Percentiles rank a stretch among this genome's conserved stretches.
These are phyloP conservation scores for Geotrichum phurueaensis DNA, from an alignment of 1,139 yeast species.

Conservation along the genomic window DNA sequence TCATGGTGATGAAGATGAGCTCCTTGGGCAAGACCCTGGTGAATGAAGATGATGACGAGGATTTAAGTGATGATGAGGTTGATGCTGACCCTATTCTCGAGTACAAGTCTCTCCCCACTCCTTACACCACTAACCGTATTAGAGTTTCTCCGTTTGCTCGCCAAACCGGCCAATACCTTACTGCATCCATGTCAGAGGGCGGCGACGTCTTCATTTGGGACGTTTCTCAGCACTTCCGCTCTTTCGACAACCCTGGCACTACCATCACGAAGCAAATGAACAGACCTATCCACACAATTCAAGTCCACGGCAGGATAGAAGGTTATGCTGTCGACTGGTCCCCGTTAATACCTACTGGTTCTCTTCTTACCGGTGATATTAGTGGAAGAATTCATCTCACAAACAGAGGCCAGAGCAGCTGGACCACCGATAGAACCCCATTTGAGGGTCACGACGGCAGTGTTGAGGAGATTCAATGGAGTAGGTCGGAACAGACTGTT, in stretches of 20 bases:
- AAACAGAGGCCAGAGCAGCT: conserved; percentile 65
- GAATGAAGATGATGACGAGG: conserved; percentile 67
- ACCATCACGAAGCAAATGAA: conserved; percentile 70
- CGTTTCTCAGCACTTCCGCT: conserved; percentile 67
- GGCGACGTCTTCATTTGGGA: conserved; percentile 89
- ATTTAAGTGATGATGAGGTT: conserved; percentile 65
- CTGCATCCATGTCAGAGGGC: conserved; percentile 84
- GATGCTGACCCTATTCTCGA: conserved; percentile 82
- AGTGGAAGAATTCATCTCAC: conserved; percentile 78
- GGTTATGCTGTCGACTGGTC: conserved; percentile 99
- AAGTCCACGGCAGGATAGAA: conserved; percentile 88
- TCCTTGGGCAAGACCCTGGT: conserved; percentile 79
- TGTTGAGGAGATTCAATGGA: conserved; percentile 96
- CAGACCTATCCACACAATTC: conserved; percentile 79
- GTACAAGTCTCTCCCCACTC: conserved; percentile 68
- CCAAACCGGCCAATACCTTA: conserved; percentile 72
- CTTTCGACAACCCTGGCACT: conserved; percentile 84
- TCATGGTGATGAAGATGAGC: conserved; percentile 76
- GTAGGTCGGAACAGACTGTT: conserved; percentile 83
- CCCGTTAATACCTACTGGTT: conserved; percentile 72
- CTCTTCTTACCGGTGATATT: conserved; percentile 82
- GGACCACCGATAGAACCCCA: conserved; percentile 85
- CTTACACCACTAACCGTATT: conserved; percentile 81
- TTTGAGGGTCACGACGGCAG: conserved; percentile 55
- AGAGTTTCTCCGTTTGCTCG: conserved; percentile 76